These are phyloP conservation scores for Avena insularis DNA, from an alignment of 176 grass and related monocot genomes.

Conservation along the genomic window DNA sequence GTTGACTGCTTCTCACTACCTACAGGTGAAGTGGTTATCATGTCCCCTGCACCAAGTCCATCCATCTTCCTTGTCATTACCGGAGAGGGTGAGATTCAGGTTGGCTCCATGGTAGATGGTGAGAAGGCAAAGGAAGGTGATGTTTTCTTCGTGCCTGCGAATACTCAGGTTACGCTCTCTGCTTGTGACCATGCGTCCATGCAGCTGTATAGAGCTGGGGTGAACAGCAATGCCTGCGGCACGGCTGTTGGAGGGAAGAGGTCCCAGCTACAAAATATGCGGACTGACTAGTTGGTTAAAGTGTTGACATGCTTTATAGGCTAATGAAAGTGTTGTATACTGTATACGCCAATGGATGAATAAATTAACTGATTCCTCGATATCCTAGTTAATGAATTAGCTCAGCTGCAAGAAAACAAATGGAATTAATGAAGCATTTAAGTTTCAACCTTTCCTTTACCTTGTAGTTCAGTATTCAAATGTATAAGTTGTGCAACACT, in stretches of 20 bases:
- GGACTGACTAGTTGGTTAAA: slow-evolving; percentile 37
- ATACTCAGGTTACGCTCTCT: slow-evolving; percentile 63
- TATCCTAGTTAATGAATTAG: slow-evolving; percentile 22
- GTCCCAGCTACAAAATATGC: slow-evolving; percentile 18
- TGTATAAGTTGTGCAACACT: not conserved
- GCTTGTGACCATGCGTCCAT: slow-evolving; percentile 39
- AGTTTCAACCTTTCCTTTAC: not conserved
- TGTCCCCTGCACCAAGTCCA: slow-evolving; percentile 65
- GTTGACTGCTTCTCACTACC: slow-evolving; percentile 62
- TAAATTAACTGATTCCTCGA: slow-evolving; percentile 28
- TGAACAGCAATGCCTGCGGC: slow-evolving; percentile 54
- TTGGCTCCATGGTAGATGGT: slow-evolving; percentile 26
- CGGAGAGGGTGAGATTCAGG: slow-evolving; percentile 57
- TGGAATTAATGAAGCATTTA: not conserved
- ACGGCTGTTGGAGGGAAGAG: slow-evolving; percentile 28
- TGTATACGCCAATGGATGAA: slow-evolving; percentile 48
- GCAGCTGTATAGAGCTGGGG: slow-evolving; percentile 72
- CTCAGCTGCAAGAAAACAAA: not conserved
- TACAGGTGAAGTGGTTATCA: slow-evolving; percentile 48
- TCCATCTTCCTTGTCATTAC: slow-evolving; percentile 75
- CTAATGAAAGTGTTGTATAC: slow-evolving; percentile 20
- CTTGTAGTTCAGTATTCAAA: not conserved
- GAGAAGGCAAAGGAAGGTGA: slow-evolving; percentile 65
- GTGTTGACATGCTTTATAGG: not conserved
- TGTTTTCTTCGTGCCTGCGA: slow-evolving; percentile 70